Evolutionary conservation across 2,329 filamentous ascomycete species (phyloP).

Genomic region (Aspergillus pseudoterreus): DNA sequence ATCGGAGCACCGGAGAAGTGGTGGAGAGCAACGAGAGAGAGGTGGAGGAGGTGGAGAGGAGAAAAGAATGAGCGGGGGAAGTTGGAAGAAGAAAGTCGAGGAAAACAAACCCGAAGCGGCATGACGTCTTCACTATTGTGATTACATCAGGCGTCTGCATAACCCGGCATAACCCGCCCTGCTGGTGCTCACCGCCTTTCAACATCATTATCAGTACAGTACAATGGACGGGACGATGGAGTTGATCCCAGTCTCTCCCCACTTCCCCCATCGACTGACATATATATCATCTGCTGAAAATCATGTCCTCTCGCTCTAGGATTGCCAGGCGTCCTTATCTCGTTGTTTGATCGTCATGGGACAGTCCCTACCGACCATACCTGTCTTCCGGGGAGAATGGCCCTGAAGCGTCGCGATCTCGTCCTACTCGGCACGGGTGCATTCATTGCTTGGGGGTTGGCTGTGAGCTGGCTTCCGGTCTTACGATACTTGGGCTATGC

Average conservation of each 20-base stretch:
- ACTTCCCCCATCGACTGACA: too few relatives aligned
- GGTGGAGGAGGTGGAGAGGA: background rate
- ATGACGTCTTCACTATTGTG: constrained; percentile 9
- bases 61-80: background rate
- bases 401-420: constrained; percentile 42
- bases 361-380: constrained; percentile 37
- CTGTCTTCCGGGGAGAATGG: constrained; percentile 42
- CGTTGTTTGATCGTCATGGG: constrained; percentile 29
- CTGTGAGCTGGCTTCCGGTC: constrained; percentile 75
- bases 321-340: constrained; percentile 1
- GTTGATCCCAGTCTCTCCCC: background rate
- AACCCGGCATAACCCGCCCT: background rate
- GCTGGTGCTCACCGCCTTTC: background rate
- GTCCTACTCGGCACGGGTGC: constrained; percentile 38
- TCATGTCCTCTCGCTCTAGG: background rate
- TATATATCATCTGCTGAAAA: background rate
- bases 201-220: background rate
- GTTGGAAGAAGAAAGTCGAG: constrained; percentile 1
- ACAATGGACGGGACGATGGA: background rate
- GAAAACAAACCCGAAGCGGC: constrained; percentile 6
- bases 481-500: constrained; percentile 84
- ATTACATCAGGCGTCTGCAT: too few relatives aligned
- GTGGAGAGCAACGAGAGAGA: constrained; percentile 5
- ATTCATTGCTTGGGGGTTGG: constrained; percentile 82
- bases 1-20: constrained; percentile 1